Conservation (phyloP, 2,329 filamentous ascomycete genomes). For the Talaromyces sp. region DNA sequence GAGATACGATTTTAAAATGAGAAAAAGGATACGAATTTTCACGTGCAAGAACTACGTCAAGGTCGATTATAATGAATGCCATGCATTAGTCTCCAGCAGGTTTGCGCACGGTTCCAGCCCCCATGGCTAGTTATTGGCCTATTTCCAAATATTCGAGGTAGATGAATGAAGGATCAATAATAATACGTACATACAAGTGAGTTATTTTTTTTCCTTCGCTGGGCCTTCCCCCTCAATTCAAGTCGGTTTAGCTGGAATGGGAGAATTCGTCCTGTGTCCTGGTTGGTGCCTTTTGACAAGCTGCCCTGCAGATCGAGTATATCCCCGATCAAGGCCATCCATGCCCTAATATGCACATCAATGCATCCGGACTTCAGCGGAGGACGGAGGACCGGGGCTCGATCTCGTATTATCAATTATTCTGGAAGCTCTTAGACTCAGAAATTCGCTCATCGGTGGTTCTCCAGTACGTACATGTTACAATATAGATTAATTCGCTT, state of each 20-base stretch:
- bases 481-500: too few relatives aligned
- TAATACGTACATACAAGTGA: neutral
- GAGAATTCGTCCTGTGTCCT: neutral
- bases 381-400: neutral
- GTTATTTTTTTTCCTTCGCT: neutral
- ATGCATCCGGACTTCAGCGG: neutral
- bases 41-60: conserved; percentile 1
- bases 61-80: neutral
- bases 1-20: neutral
- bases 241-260: neutral
- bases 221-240: neutral
- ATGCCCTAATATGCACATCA: too few relatives aligned
- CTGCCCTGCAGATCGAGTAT: neutral
- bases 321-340: neutral
- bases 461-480: too few relatives aligned
- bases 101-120: neutral
- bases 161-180: neutral
- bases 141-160: neutral
- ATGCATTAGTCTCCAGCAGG: neutral
- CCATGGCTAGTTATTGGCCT: neutral
- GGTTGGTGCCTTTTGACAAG: neutral
- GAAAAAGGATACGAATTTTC: neutral
- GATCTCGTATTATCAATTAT: neutral
- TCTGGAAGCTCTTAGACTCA: neutral
- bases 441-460: neutral